These are phyloP conservation scores for Persicaria tinctoria DNA, from an alignment of 148 eudicot genomes.

Conservation along the genomic window DNA sequence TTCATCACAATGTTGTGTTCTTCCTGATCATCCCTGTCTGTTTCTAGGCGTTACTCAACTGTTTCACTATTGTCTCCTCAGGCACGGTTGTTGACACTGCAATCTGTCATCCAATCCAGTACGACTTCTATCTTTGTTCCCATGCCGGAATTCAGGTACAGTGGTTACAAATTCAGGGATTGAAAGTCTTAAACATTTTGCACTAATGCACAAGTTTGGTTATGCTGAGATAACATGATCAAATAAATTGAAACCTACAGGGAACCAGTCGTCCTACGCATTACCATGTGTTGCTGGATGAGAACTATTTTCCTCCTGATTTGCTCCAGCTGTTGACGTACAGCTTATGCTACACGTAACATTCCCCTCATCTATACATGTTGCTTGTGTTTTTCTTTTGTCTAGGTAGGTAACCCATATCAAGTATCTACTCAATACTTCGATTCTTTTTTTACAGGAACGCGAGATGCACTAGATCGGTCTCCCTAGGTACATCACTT, in stretches of 20 bases:
- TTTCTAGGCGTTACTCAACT: neutral
- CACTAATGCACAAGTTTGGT: no score
- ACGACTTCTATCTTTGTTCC: constrained; percentile 61
- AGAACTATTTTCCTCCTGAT: constrained; percentile 32
- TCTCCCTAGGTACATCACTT: constrained; percentile 14
- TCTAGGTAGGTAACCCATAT: neutral
- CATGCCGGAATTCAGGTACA: constrained; percentile 84
- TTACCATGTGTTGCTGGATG: constrained; percentile 42
- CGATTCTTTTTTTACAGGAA: constrained; percentile 9
- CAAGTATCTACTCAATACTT: neutral
- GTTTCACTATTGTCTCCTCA: constrained; percentile 12
- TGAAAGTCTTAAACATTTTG: no score
- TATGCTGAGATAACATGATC: no score
- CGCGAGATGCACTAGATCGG: constrained; percentile 24
- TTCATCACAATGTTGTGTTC: neutral
- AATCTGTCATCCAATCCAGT: constrained; percentile 67
- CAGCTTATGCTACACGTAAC: constrained; percentile 37
- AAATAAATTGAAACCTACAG: constrained; percentile 10
- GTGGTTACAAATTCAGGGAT: no score
- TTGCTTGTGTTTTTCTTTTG: neutral
- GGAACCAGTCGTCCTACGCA: constrained; percentile 41
- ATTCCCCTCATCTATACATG: neutral
- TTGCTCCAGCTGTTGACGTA: constrained; percentile 28
- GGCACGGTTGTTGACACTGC: constrained; percentile 60
- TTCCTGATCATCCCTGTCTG: neutral